phyloP scores from a whole-genome alignment of 2,329 filamentous ascomycete species.

The Ascochyta clinopodiicola region DNA sequence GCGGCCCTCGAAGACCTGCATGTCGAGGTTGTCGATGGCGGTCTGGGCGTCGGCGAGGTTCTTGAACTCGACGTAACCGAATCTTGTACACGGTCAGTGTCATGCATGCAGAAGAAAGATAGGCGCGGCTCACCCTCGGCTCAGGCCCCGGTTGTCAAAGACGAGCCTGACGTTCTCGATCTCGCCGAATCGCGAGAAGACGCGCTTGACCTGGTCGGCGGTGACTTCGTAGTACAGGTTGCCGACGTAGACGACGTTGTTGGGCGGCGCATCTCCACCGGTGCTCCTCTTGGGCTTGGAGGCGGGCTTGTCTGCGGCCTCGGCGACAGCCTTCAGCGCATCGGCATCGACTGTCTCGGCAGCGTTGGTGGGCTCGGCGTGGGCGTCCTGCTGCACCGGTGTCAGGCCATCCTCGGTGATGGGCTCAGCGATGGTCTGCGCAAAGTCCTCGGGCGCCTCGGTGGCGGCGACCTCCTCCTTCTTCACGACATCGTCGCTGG shows the following conservation, averaged over 20 bases:
- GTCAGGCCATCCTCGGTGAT: slow-evolving; percentile 45
- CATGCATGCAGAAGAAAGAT: not conserved
- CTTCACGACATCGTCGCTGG: slow-evolving; percentile 55
- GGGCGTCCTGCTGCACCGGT: slow-evolving; percentile 30
- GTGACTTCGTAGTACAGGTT: slow-evolving; percentile 75
- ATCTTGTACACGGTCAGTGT: slow-evolving; percentile 54
- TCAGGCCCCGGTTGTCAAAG: slow-evolving; percentile 67
- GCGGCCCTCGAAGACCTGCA: slow-evolving; percentile 68
- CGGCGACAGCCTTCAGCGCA: slow-evolving; percentile 28
- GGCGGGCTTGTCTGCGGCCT: not conserved
- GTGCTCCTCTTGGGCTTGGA: not conserved
- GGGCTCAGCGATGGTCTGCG: slow-evolving; percentile 45
- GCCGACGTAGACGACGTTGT: slow-evolving; percentile 65
- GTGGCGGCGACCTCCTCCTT: slow-evolving; percentile 41
- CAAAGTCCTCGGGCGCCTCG: slow-evolving; percentile 39
- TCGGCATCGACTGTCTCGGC: slow-evolving; percentile 36
- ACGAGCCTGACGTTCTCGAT: slow-evolving; percentile 63
- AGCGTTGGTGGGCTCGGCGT: slow-evolving; percentile 33
- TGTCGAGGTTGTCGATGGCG: slow-evolving; percentile 65
- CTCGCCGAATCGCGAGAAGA: slow-evolving; percentile 65
- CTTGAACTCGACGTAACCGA: slow-evolving; percentile 70
- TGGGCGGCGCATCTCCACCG: slow-evolving; percentile 20
- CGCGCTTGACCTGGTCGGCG: slow-evolving; percentile 63
- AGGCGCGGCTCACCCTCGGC: slow-evolving; percentile 66
- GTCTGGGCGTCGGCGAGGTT: slow-evolving; percentile 59